Evolutionary conservation across 345 rosid genomes (phyloP).

Genomic region (Citrus australasica): DNA sequence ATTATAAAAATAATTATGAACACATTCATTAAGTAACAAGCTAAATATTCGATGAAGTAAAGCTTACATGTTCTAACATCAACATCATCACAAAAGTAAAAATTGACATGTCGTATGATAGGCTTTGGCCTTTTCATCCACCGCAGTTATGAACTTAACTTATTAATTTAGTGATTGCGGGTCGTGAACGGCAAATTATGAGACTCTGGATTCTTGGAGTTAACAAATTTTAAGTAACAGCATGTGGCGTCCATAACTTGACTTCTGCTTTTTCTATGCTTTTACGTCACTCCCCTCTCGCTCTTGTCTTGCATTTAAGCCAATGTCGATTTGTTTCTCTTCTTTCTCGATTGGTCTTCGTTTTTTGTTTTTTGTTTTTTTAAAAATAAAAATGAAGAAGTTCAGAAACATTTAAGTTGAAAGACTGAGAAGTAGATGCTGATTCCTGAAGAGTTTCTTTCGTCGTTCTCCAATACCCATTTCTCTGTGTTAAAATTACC

Average conservation of each 20-base stretch:
- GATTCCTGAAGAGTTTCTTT: no score
- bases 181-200: slow-evolving; percentile 26
- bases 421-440: no score
- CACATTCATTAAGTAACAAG: no score
- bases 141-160: no score
- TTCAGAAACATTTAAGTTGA: no score
- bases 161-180: background rate
- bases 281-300: slow-evolving; percentile 12
- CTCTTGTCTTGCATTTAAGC: background rate
- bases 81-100: background rate
- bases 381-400: no score
- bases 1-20: no score
- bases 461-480: no score
- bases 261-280: background rate
- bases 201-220: background rate
- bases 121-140: background rate
- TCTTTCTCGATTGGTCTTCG: background rate
- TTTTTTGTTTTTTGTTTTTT: background rate
- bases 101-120: background rate
- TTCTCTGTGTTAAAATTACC: no score
- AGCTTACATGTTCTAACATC: no score
- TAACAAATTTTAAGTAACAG: background rate
- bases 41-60: no score
- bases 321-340: background rate
- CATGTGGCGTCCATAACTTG: background rate